Percentiles rank a stretch among this genome's conserved stretches.
Conservation (phyloP, 108 stramenopile species). For the Pseudonitzschia pungens region DNA sequence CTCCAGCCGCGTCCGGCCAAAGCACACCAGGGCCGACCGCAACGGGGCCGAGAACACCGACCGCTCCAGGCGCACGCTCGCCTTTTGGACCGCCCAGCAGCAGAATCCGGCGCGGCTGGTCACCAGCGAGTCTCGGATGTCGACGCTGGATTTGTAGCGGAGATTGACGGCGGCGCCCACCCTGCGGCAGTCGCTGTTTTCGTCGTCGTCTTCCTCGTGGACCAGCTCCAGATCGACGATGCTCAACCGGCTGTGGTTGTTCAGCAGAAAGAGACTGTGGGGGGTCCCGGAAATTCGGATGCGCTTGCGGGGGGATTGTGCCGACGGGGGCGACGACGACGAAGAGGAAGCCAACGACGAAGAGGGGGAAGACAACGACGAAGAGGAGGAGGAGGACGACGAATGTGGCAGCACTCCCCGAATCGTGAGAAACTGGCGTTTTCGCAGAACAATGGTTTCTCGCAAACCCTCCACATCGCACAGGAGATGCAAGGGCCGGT, state of each 20-base stretch:
- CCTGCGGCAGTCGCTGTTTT: slow-evolving; percentile 4
- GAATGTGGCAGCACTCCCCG: background rate
- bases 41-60: slow-evolving; percentile 16
- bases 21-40: slow-evolving; percentile 39
- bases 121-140: background rate
- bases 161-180: slow-evolving; percentile 41
- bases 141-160: slow-evolving; percentile 20
- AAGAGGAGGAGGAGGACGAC: background rate
- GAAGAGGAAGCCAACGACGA: too few species aligned
- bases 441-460: slow-evolving; percentile 16
- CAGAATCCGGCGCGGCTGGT: slow-evolving; percentile 28
- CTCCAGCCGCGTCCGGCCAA: slow-evolving; percentile 20
- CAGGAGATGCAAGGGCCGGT: slow-evolving; percentile 13
- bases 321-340: background rate
- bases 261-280: slow-evolving; percentile 32
- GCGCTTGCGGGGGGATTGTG: background rate
- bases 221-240: slow-evolving; percentile 28
- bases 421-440: slow-evolving; percentile 19
- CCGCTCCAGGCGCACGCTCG: slow-evolving; percentile 10
- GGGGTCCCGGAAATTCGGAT: slow-evolving; percentile 20
- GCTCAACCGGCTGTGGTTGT: slow-evolving; percentile 27
- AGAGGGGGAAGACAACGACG: background rate
- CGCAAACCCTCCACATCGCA: slow-evolving; percentile 12
- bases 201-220: slow-evolving; percentile 20
- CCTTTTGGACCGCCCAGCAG: slow-evolving; percentile 40